A percentile compares a stretch with the other conserved stretches of the same genome.
Evolutionary conservation across 768 basidiomycete genomes (phyloP).

Genomic region (Lentinula raphanica): DNA sequence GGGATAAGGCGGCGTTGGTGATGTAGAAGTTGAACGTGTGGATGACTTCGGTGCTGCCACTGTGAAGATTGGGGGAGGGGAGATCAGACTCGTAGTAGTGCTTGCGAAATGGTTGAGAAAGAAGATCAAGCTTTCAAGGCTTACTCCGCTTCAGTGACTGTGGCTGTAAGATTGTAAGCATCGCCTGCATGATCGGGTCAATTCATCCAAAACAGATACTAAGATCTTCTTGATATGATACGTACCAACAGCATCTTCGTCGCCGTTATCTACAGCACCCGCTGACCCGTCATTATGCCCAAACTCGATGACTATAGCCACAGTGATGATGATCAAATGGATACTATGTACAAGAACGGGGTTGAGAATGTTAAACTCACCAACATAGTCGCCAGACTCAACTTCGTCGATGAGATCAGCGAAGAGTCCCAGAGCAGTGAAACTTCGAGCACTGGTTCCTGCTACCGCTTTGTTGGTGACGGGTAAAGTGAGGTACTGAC

Average conservation of each 20-base stretch:
- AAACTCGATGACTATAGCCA: slow-evolving; percentile 18
- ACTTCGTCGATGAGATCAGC: slow-evolving; percentile 33
- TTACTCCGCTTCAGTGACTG: slow-evolving; percentile 31
- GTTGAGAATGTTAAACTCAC: slow-evolving; percentile 11
- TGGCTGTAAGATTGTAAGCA: slow-evolving; percentile 29
- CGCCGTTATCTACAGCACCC: slow-evolving; percentile 32
- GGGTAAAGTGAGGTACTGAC: slow-evolving; percentile 34
- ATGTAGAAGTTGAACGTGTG: slow-evolving; percentile 44
- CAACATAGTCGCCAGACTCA: slow-evolving; percentile 35
- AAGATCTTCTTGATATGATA: neutral
- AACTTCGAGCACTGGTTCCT: slow-evolving; percentile 42
- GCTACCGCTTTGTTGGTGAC: slow-evolving; percentile 43
- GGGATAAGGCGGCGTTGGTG: slow-evolving; percentile 34
- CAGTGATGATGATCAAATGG: neutral
- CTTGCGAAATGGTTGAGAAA: no score
- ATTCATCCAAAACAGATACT: neutral
- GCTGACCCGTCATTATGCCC: slow-evolving; percentile 23
- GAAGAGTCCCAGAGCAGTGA: slow-evolving; percentile 43
- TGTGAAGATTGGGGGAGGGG: no score
- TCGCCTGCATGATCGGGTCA: slow-evolving; percentile 13
- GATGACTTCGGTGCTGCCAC: slow-evolving; percentile 33
- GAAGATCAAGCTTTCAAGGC: slow-evolving; percentile 19
- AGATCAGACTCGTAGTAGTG: no score
- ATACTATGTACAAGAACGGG: neutral
- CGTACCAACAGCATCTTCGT: slow-evolving; percentile 33